A percentile compares a stretch with the other conserved stretches of the same genome.
Conservation (phyloP, 371 early-diverging fungal genomes). For the Zopfochytrium polystomum region DNA sequence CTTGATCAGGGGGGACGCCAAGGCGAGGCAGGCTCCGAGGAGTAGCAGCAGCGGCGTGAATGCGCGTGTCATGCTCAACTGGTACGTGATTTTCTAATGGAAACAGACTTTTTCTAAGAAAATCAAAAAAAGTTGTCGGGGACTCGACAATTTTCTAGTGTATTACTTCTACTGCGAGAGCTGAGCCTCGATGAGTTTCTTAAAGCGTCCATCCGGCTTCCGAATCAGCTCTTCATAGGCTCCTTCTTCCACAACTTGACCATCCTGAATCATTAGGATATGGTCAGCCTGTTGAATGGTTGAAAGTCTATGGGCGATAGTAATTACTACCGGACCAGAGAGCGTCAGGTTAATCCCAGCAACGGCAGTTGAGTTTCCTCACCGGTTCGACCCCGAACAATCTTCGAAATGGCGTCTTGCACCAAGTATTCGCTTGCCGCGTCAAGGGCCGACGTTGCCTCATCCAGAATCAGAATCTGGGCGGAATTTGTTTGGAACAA, state of each 20-base stretch:
- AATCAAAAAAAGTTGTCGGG: too few species aligned
- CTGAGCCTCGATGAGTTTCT: constrained; percentile 25
- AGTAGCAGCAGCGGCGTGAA: too few species aligned
- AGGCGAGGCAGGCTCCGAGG: too few species aligned
- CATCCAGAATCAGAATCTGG: constrained; percentile 37
- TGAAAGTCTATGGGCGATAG: constrained; percentile 81
- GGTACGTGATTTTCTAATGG: too few species aligned
- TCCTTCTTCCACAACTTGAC: constrained; percentile 41
- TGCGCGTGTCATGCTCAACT: too few species aligned
- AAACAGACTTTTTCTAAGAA: too few species aligned
- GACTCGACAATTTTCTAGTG: too few species aligned
- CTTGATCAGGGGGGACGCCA: too few species aligned
- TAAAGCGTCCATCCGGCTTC: constrained; percentile 27
- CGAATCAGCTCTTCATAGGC: constrained; percentile 34
- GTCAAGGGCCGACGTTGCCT: constrained; percentile 56
- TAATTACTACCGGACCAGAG: constrained; percentile 54
- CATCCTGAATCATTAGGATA: constrained; percentile 41
- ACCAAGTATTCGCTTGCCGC: constrained; percentile 72
- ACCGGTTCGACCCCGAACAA: constrained; percentile 65
- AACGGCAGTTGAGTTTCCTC: neutral
- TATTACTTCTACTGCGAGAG: too few species aligned
- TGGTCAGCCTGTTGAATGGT: constrained; percentile 43
- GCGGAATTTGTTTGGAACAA: neutral
- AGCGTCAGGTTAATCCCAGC: neutral
- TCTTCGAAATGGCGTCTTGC: constrained; percentile 71